Percentiles rank a stretch among this genome's conserved stretches.
Conservation (phyloP, 495 filamentous ascomycete genomes). For the Pyrenula massariospora region DNA sequence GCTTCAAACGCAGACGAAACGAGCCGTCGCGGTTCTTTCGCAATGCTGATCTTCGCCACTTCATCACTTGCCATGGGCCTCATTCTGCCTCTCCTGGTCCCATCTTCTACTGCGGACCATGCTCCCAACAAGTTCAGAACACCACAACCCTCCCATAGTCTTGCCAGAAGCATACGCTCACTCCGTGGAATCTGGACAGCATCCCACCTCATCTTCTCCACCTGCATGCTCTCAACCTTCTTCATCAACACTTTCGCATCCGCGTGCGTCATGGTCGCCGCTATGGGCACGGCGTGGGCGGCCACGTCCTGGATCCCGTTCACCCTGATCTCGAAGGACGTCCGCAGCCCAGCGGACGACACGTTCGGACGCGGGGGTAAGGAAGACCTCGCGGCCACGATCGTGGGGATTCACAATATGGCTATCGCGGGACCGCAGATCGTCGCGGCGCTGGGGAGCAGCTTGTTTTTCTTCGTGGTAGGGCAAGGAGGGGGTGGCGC, state of each 20-base stretch:
- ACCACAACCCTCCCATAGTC: conserved; percentile 9
- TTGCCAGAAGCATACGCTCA: conserved; percentile 52
- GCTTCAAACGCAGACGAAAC: conserved; percentile 46
- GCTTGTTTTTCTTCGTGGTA: conserved; percentile 49
- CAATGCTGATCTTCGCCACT: conserved; percentile 53
- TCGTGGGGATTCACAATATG: conserved; percentile 65
- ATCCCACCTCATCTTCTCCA: conserved; percentile 49
- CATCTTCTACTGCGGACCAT: conserved; percentile 24
- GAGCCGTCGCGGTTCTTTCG: conserved; percentile 53
- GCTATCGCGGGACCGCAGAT: conserved; percentile 61
- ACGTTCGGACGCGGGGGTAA: conserved; percentile 22
- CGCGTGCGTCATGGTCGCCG: conserved; percentile 50
- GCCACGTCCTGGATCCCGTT: conserved; percentile 66
- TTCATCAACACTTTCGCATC: conserved; percentile 39
- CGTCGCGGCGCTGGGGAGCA: conserved; percentile 52
- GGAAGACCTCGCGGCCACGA: conserved; percentile 53
- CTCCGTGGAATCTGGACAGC: conserved; percentile 57
- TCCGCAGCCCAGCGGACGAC: conserved; percentile 8
- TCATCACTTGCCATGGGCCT: conserved; percentile 52
- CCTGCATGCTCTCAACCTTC: conserved; percentile 50
- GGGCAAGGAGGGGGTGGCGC: background rate
- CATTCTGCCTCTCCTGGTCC: conserved; percentile 54
- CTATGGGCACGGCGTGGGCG: conserved; percentile 61
- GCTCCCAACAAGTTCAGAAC: background rate
- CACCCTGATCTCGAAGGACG: conserved; percentile 47